Evolutionary conservation across 2,329 filamentous ascomycete genomes (phyloP), one percentile per base, ranked within the genome.

Genomic region (Cercospora sesami): DNA sequence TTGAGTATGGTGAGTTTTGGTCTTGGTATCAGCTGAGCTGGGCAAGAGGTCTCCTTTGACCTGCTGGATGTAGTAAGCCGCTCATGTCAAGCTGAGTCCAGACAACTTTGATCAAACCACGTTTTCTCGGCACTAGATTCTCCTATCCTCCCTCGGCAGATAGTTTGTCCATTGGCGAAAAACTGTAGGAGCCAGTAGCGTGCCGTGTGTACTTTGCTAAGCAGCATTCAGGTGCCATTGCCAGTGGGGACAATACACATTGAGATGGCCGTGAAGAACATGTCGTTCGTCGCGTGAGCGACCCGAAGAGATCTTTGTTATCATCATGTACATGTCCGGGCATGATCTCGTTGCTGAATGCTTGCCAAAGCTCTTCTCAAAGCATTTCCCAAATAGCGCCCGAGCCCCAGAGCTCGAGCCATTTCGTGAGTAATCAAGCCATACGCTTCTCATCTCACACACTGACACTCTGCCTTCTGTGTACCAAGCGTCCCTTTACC

Each of bases 401-500:
- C 21, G 12, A 36, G 3, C 4, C 9, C 18, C 48, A 26, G 9
- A 3, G 10, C 8, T 8, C n/a, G 42, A 18, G 10, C 42, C n/a
- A 48, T 21, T 48, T 48, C 42, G 18, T 48, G 51, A 57, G 51
- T 30, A 26, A 60, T 36, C 30, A 39, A 53, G 23, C 6, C 28
- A 18, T 14, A 16, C 33, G 33, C 33, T 30, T 36, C 18, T 16
- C 30, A 7, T 4, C 5, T 69, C 67, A 72, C 12, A 62, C 26
- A 31, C 66, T 62, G 21, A 73, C 72, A 1, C 68, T 71, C 14
- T 69, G 70, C 48, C 73, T 74, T 77, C 84, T 79, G 81, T 97
- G 93, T 59, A 97, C 95, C 78, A 96, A 79, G 71, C 88, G 82
- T 2, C 95, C 95, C 77, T 86, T 89, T 1, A 98, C 93, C 94